phyloP scores from a whole-genome alignment of 164 flowering plant genomes.

The Annona squamosa region DNA sequence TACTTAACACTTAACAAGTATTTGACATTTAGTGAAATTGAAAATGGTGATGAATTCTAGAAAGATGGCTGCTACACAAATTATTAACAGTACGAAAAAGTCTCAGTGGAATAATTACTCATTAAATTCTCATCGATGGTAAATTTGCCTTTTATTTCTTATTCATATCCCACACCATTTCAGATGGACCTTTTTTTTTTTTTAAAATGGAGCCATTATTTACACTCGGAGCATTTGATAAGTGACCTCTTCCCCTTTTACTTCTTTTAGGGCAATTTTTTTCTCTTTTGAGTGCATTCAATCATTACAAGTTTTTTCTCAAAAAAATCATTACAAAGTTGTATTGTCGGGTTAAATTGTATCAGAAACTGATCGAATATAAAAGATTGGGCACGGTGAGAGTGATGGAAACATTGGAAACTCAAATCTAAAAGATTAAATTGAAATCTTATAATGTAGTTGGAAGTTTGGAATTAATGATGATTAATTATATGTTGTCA shows the following conservation, averaged over 20 bases:
- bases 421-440: too few species aligned
- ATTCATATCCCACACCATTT: conserved; percentile 21
- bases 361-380: too few species aligned
- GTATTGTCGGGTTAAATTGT: too few species aligned
- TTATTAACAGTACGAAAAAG: conserved; percentile 6
- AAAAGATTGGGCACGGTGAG: too few species aligned
- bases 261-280: neutral
- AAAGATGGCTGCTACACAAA: neutral
- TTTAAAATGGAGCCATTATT: neutral
- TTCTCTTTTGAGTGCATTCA: neutral
- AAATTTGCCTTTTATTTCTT: conserved; percentile 21
- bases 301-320: neutral
- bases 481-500: too few species aligned
- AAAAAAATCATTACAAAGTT: too few species aligned
- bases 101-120: conserved; percentile 48
- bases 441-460: too few species aligned
- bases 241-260: neutral
- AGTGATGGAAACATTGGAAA: too few species aligned
- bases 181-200: conserved; percentile 12
- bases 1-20: neutral
- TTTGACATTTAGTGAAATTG: neutral
- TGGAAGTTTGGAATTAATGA: too few species aligned
- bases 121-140: conserved; percentile 39
- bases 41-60: neutral
- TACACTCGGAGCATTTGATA: neutral